phyloP scores from a whole-genome alignment of 179 eudicot species.

The Camellia oleifera region DNA sequence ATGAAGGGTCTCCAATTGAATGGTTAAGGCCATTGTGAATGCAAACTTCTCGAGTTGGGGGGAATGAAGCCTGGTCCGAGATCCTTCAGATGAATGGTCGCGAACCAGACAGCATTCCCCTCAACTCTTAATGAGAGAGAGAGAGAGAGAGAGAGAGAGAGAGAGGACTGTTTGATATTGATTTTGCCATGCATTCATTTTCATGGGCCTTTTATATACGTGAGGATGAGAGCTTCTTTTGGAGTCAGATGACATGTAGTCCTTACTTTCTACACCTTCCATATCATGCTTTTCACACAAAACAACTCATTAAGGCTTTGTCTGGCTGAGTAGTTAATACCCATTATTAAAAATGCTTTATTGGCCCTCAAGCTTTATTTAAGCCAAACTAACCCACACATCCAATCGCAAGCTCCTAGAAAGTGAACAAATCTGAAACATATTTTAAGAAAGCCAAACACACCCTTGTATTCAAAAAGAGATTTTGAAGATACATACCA shows the following conservation, averaged over 20 bases:
- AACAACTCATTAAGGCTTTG: conserved; percentile 15
- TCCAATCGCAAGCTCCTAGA: not conserved
- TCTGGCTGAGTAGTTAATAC: not conserved
- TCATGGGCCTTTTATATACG: conserved; percentile 20
- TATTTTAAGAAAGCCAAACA: not conserved
- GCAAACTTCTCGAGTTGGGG: conserved; percentile 39
- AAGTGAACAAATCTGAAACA: not conserved
- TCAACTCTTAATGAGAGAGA: conserved; percentile 21
- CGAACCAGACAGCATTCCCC: conserved; percentile 50
- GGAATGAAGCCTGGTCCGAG: conserved; percentile 99
- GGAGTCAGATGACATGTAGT: not conserved
- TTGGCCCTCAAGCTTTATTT: not conserved
- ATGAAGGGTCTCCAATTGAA: not conserved
- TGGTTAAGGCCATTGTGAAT: not conserved
- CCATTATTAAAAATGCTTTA: not conserved
- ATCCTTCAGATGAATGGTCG: conserved; percentile 31
- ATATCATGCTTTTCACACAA: conserved; percentile 12
- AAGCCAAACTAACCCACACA: not conserved
- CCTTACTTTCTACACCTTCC: conserved; percentile 7
- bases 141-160: conserved; percentile 20
- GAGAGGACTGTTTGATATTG: conserved; percentile 6
- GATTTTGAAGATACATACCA: not conserved
- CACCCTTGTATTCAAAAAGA: not conserved
- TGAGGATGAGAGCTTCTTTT: conserved; percentile 10
- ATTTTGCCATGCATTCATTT: conserved; percentile 19